Base-by-base conservation (phyloP, 2,329 filamentous ascomycete genomes). In the Colletotrichum sublineola region DNA sequence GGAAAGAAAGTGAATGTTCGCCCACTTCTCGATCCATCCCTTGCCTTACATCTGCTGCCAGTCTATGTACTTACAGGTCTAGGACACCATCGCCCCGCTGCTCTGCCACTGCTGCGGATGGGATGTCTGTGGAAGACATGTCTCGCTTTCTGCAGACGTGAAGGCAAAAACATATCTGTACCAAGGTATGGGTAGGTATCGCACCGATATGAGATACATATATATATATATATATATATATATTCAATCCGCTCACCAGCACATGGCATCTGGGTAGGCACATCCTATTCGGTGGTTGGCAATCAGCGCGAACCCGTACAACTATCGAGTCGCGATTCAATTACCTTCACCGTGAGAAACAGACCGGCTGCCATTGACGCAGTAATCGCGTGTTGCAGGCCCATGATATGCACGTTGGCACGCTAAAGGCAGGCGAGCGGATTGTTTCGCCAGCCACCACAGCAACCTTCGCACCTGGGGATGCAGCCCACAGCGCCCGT, bases 381-480 rank as follows among this genome's bases (percentile, higher is more conserved):
- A 63, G 52, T 55, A 46, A 68, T 60, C 58, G 52, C 65, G 33
- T 52, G 53, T 33, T 56, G 69, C 60, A 55, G 36, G 60, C 53
- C 53, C 24, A 61, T 33, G 29, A 31, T 48, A 62, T 62, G 53
- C 33, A 56, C 20, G 53, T 20, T 14, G 20, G 36, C 53, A 44
- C 60, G 65, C 69, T 42, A 72, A 64, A 64, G 24, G 50, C 46
- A 64, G 44, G 15, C 53, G 52, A 38, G 29, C 69, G 63, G 65
- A 62, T 24, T 55, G 58, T 50, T 46, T 72, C 69, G 69, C 69
- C 58, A 69, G 69, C 69, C 69, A 72, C 52, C 58, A 64, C 65
- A 44, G 57, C 56, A 63, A 55, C 46, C 18, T 46, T 18, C 38
- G 29, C 46, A 53, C 24, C 20, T 65, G 24, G 61, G 31, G 53